phyloP scores from a whole-genome alignment of 1,139 yeast species.

The Kluyveromyces marxianus region DNA sequence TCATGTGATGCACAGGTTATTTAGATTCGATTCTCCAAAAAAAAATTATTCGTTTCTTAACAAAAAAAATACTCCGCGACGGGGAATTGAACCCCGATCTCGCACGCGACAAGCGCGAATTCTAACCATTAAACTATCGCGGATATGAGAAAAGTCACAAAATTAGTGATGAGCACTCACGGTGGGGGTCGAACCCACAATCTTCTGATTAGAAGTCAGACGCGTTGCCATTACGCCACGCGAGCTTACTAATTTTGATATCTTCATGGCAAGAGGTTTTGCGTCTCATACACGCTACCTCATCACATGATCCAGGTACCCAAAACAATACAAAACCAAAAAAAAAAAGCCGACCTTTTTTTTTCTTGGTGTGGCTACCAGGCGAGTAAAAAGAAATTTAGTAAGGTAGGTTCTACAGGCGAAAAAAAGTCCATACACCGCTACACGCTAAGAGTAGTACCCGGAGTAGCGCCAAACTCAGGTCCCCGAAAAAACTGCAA shows the following conservation, averaged over 20 bases:
- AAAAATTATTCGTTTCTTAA: too few species aligned
- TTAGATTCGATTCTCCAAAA: too few species aligned
- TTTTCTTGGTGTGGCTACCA: too few species aligned
- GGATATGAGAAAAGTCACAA: neutral
- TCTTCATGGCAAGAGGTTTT: neutral
- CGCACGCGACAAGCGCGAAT: constrained; percentile 36
- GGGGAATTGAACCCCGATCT: constrained; percentile 36
- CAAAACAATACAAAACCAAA: neutral
- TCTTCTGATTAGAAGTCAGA: constrained; percentile 54
- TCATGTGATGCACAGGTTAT: too few species aligned
- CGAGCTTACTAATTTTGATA: constrained; percentile 32
- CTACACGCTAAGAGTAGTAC: too few species aligned
- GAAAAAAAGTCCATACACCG: too few species aligned
- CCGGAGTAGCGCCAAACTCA: too few species aligned
- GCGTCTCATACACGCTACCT: neutral
- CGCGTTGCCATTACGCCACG: constrained; percentile 58
- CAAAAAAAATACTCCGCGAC: constrained; percentile 27
- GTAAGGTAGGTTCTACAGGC: too few species aligned
- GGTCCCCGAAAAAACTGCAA: too few species aligned
- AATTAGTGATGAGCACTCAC: constrained; percentile 34
- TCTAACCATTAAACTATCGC: constrained; percentile 28
- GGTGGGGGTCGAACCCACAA: constrained; percentile 56
- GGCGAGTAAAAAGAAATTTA: too few species aligned
- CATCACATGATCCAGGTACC: neutral
- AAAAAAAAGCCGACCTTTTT: too few species aligned